Conservation (phyloP, 495 filamentous ascomycete species). For the Trichoderma asperelloides region DNA sequence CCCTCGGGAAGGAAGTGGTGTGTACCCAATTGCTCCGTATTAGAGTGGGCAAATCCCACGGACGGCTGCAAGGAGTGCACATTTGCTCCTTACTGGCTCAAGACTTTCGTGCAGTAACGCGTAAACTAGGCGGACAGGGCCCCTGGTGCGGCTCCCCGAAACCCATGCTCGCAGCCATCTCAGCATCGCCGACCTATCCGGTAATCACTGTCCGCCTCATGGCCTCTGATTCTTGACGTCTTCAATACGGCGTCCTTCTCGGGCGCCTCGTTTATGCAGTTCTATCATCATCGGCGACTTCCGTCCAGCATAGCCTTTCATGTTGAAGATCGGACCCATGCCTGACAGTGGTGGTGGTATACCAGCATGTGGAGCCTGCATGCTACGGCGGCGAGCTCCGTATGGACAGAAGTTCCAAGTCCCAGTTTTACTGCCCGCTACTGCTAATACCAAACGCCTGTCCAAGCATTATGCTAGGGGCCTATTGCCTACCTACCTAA, state of each 20-base stretch:
- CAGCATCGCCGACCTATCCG: conserved; percentile 8
- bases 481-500: not conserved
- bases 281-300: not conserved
- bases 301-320: not conserved
- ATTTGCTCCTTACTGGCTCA: not conserved
- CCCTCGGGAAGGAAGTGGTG: not conserved
- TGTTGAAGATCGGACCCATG: not conserved
- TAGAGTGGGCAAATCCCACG: not conserved
- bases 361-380: not conserved
- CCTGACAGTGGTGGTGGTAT: not conserved
- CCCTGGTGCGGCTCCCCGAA: not conserved
- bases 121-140: not conserved
- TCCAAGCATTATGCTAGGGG: not conserved
- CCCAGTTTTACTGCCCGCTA: not conserved
- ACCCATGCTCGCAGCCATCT: not conserved
- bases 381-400: not conserved
- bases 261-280: not conserved
- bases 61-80: not conserved
- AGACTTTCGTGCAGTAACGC: conserved; percentile 6
- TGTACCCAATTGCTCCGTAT: not conserved
- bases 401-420: not conserved
- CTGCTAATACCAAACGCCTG: not conserved
- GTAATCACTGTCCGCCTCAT: not conserved
- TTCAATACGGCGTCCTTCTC: not conserved
- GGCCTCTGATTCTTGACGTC: too few relatives aligned